A percentile compares a stretch with the other conserved stretches of the same genome.
Evolutionary conservation across 1,284 basidiomycete genomes (phyloP).

Genomic region (Papiliotrema fonsecae): DNA sequence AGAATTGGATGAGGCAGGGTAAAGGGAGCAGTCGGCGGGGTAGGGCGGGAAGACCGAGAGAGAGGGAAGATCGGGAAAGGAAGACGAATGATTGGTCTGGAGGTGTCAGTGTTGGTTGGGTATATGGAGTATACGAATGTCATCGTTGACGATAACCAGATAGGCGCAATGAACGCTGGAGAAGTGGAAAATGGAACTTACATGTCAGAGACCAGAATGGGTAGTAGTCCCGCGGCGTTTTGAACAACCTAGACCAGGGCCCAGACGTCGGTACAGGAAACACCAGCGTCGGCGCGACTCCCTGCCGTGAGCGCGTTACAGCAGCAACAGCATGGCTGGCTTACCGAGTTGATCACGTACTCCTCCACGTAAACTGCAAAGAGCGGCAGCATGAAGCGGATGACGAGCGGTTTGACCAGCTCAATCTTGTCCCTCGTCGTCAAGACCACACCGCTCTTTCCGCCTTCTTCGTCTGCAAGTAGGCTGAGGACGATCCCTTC

Average conservation of each 20-base stretch:
- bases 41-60: conserved; percentile 77
- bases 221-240: conserved; percentile 87
- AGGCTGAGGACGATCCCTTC: not conserved
- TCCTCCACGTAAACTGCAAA: conserved; percentile 64
- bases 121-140: not conserved
- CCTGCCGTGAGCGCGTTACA: conserved; percentile 49
- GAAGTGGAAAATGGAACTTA: conserved; percentile 7
- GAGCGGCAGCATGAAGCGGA: conserved; percentile 58
- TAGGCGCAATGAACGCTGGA: not conserved
- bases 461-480: not conserved
- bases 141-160: not conserved
- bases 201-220: conserved; percentile 65
- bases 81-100: conserved; percentile 86
- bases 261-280: conserved; percentile 72
- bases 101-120: not conserved
- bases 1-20: conserved; percentile 54
- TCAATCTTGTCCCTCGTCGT: conserved; percentile 67
- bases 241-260: conserved; percentile 71
- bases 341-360: conserved; percentile 84
- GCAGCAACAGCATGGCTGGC: not conserved
- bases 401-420: conserved; percentile 66
- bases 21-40: conserved; percentile 63
- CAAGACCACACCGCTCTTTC: conserved; percentile 39
- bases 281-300: conserved; percentile 82
- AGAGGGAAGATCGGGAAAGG: conserved; percentile 86